These are phyloP conservation scores for Singerocomus rubriflavus DNA, from an alignment of 1,284 basidiomycete genomes.

Conservation along the genomic window DNA sequence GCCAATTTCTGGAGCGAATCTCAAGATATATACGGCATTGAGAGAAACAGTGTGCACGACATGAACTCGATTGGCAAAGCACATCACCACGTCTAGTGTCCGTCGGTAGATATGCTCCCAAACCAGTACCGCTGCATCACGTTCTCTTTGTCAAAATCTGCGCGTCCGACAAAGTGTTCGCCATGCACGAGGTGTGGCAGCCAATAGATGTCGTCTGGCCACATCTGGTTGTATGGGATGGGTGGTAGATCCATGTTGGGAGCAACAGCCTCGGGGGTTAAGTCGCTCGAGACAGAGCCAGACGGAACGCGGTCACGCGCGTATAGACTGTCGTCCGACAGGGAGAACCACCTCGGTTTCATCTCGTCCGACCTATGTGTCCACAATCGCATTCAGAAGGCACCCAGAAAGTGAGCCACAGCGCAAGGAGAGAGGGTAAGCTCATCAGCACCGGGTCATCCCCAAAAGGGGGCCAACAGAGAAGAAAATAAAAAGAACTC, in stretches of 20 bases:
- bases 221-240: constrained; percentile 40
- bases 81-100: background rate
- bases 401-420: background rate
- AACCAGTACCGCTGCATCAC: constrained; percentile 31
- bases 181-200: constrained; percentile 31
- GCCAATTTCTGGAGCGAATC: too few species aligned
- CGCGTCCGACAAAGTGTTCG: constrained; percentile 36
- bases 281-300: background rate
- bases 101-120: constrained; percentile 10
- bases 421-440: background rate
- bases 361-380: constrained; percentile 40
- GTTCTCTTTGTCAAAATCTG: constrained; percentile 33
- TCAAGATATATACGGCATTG: too few species aligned
- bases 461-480: background rate
- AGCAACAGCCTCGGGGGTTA: background rate
- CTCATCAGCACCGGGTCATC: background rate
- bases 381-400: background rate
- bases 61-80: background rate
- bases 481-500: constrained; percentile 18
- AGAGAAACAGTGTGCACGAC: background rate
- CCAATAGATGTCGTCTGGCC: constrained; percentile 42
- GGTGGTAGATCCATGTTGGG: constrained; percentile 13
- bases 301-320: background rate
- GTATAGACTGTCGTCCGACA: constrained; percentile 23
- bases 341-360: constrained; percentile 39